These are phyloP conservation scores for Mucor circinelloides DNA, from an alignment of 371 early-diverging fungal genomes.

Conservation along the genomic window DNA sequence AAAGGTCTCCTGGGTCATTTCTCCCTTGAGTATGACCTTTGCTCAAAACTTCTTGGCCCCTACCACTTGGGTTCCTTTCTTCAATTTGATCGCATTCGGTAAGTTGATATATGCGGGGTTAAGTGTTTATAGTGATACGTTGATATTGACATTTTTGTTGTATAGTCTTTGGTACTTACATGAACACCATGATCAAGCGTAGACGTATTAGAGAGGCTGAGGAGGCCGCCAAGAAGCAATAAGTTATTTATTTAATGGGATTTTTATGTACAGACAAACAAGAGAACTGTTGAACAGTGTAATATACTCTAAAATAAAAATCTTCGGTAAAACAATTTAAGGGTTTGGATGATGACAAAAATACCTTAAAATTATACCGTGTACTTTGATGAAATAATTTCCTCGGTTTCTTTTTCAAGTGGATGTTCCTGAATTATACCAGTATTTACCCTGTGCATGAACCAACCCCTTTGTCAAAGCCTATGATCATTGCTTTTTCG, in stretches of 20 bases:
- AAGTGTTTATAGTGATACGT: neutral
- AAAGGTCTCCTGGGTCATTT: slow-evolving; percentile 83
- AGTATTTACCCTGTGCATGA: neutral
- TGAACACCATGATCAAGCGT: slow-evolving; percentile 78
- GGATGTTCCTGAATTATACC: neutral
- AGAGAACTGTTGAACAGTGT: slow-evolving; percentile 5
- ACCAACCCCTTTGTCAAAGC: neutral
- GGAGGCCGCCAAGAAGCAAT: slow-evolving; percentile 41
- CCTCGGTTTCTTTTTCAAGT: neutral
- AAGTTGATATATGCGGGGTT: slow-evolving; percentile 16
- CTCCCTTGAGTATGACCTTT: slow-evolving; percentile 73
- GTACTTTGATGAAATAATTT: neutral
- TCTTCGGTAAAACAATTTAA: slow-evolving; percentile 1
- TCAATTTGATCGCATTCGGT: slow-evolving; percentile 80
- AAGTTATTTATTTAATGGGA: neutral
- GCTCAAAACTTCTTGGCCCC: slow-evolving; percentile 79
- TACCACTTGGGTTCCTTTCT: slow-evolving; percentile 89
- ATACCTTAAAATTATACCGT: neutral
- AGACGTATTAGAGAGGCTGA: slow-evolving; percentile 48
- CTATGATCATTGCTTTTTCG: neutral
- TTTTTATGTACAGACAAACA: neutral
- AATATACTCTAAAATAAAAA: neutral
- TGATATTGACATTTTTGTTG: neutral
- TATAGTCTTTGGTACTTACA: slow-evolving; percentile 76
- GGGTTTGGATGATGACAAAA: neutral